Percentiles rank a stretch among this genome's conserved stretches.
Conservation (phyloP, 1,139 yeast species). For the Lodderomyces metapsilosis region DNA sequence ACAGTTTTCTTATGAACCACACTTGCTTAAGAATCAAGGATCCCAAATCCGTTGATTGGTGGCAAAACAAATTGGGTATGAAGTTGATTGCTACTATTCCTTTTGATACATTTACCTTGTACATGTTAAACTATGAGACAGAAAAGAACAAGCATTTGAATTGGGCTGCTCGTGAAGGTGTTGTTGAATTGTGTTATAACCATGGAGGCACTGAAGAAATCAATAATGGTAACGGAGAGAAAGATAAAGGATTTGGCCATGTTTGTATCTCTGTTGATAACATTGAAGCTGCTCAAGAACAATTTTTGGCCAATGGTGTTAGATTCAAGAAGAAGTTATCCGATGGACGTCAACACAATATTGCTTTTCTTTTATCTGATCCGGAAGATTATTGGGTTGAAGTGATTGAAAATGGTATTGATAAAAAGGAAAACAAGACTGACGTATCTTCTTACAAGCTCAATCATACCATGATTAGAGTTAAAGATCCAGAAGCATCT, state of each 20-base stretch:
- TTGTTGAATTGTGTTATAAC: constrained; percentile 81
- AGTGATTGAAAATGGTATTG: constrained; percentile 61
- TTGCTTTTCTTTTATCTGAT: constrained; percentile 84
- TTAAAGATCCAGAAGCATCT: constrained; percentile 78
- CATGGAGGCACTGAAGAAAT: constrained; percentile 71
- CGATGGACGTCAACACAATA: constrained; percentile 90
- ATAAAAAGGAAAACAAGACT: constrained; percentile 38
- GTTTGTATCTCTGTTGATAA: constrained; percentile 85
- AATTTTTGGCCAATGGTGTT: constrained; percentile 60
- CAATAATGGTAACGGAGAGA: constrained; percentile 81
- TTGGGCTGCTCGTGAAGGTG: constrained; percentile 68
- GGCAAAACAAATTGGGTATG: constrained; percentile 75
- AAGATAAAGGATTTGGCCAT: constrained; percentile 92
- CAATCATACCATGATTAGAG: constrained; percentile 92
- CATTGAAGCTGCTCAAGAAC: constrained; percentile 59
- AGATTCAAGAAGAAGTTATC: constrained; percentile 74
- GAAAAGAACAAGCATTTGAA: constrained; percentile 38
- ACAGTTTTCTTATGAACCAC: constrained; percentile 53
- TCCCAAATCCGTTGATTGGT: constrained; percentile 75
- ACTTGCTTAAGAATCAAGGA: constrained; percentile 82
- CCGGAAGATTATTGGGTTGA: constrained; percentile 98
- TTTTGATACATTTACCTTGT: constrained; percentile 62
- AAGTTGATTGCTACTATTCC: constrained; percentile 53
- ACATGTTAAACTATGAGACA: constrained; percentile 65
- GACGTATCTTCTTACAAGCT: constrained; percentile 52